These are phyloP conservation scores for Cucumis hystrix DNA, from an alignment of 306 rosid species.

Conservation along the genomic window DNA sequence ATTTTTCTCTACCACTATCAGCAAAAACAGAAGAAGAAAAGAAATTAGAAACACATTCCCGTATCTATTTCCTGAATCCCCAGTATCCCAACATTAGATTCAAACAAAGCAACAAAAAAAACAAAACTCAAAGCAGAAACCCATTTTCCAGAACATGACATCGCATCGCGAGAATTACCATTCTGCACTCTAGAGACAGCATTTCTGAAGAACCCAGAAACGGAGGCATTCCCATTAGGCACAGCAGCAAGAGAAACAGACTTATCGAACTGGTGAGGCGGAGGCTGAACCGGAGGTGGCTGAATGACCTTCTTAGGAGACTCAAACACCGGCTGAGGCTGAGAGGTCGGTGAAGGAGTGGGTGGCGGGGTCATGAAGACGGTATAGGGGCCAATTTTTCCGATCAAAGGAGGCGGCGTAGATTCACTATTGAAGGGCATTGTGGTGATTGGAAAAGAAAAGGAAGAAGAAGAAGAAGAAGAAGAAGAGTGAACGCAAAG, in stretches of 20 bases:
- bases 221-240: slow-evolving; percentile 36
- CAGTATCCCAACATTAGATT: not conserved
- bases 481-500: not conserved
- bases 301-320: slow-evolving; percentile 59
- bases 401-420: slow-evolving; percentile 78
- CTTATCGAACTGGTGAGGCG: slow-evolving; percentile 69
- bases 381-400: slow-evolving; percentile 96
- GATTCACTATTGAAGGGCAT: slow-evolving; percentile 66
- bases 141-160: not conserved
- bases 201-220: slow-evolving; percentile 49
- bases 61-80: not conserved
- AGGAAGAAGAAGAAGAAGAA: not conserved
- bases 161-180: slow-evolving; percentile 27
- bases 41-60: not conserved
- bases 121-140: not conserved
- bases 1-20: not conserved
- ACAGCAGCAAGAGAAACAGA: slow-evolving; percentile 16
- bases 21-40: not conserved
- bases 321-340: slow-evolving; percentile 20
- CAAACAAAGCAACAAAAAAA: not conserved
- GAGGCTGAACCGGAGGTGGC: slow-evolving; percentile 58
- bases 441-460: slow-evolving; percentile 1
- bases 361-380: slow-evolving; percentile 97
- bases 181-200: slow-evolving; percentile 69
- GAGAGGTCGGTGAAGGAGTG: slow-evolving; percentile 43